A percentile compares a stretch with the other conserved stretches of the same genome.
These are phyloP conservation scores for Cutaneotrichosporon cyanovorans DNA, from an alignment of 1,284 basidiomycete species.

Conservation along the genomic window DNA sequence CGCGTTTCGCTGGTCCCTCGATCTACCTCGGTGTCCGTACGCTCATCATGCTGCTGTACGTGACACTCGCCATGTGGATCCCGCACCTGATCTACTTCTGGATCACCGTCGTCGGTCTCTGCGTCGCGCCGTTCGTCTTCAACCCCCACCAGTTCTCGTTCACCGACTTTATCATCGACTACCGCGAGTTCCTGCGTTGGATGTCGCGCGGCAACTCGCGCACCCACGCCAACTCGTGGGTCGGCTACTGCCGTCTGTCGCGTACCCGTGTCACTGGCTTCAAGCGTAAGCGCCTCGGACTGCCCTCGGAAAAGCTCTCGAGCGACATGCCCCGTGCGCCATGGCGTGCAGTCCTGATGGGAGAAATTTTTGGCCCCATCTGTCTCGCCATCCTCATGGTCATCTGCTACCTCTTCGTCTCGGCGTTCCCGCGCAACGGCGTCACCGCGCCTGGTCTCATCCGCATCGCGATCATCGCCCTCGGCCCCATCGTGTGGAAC, in stretches of 20 bases:
- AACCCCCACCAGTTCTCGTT: constrained; percentile 95
- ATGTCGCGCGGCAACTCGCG: constrained; percentile 94
- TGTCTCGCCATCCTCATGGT: constrained; percentile 75
- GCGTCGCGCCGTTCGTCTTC: constrained; percentile 88
- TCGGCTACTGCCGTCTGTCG: constrained; percentile 89
- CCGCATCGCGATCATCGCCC: constrained; percentile 83
- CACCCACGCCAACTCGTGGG: constrained; percentile 96
- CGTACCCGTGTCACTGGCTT: constrained; percentile 94
- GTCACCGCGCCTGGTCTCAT: constrained; percentile 65
- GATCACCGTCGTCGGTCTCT: constrained; percentile 78
- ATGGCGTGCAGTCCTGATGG: constrained; percentile 79
- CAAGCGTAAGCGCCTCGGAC: constrained; percentile 91
- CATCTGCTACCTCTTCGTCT: constrained; percentile 71
- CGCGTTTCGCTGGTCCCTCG: constrained; percentile 90
- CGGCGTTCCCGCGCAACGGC: constrained; percentile 54
- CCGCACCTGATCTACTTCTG: constrained; percentile 93
- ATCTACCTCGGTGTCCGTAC: constrained; percentile 93
- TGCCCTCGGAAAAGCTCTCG: constrained; percentile 89
- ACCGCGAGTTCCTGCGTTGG: constrained; percentile 92
- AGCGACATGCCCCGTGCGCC: constrained; percentile 82
- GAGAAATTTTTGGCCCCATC: constrained; percentile 79
- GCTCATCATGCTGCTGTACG: constrained; percentile 79
- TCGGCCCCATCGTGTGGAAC: constrained; percentile 95
- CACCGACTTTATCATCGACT: constrained; percentile 91
- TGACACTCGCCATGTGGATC: constrained; percentile 81